These are phyloP conservation scores for Cladophialophora exuberans DNA, from an alignment of 2,329 filamentous ascomycete genomes.

Conservation along the genomic window DNA sequence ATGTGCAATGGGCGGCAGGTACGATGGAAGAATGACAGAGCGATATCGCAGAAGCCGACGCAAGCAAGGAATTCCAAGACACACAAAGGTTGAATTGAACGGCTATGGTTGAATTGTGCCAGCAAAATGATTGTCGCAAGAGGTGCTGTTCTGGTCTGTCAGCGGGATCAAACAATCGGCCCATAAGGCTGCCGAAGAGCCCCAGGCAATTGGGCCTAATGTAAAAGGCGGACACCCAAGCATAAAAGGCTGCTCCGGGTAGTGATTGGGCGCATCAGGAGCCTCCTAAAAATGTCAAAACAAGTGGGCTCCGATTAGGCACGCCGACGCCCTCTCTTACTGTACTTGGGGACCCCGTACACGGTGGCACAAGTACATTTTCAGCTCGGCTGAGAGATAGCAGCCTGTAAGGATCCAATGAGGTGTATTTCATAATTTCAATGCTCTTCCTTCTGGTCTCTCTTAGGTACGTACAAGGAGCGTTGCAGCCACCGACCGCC, in stretches of 20 bases:
- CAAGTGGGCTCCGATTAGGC: too few species aligned
- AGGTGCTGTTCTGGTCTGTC: conserved; percentile 6
- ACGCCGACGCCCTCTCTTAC: background rate
- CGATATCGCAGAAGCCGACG: background rate
- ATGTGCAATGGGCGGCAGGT: background rate
- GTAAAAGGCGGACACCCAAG: too few species aligned
- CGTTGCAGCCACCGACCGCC: background rate
- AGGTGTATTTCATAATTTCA: too few species aligned
- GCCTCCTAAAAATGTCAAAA: background rate
- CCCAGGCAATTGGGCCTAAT: background rate
- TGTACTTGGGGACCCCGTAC: too few species aligned
- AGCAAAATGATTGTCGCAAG: conserved; percentile 20
- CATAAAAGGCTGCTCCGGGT: background rate
- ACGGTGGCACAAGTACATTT: too few species aligned
- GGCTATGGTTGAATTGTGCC: conserved; percentile 14
- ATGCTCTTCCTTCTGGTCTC: too few species aligned
- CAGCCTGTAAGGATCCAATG: too few species aligned
- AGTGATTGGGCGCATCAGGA: background rate
- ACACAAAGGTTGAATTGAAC: background rate
- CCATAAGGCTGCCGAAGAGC: conserved; percentile 18
- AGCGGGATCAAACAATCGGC: conserved; percentile 16
- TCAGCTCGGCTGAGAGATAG: too few species aligned
- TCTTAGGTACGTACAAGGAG: too few species aligned
- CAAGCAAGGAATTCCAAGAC: background rate
- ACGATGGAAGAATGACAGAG: background rate